A percentile compares a stretch with the other conserved stretches of the same genome.
phyloP scores from a whole-genome alignment of 2,329 filamentous ascomycete genomes.

The Iodosphaeria phyllophila region DNA sequence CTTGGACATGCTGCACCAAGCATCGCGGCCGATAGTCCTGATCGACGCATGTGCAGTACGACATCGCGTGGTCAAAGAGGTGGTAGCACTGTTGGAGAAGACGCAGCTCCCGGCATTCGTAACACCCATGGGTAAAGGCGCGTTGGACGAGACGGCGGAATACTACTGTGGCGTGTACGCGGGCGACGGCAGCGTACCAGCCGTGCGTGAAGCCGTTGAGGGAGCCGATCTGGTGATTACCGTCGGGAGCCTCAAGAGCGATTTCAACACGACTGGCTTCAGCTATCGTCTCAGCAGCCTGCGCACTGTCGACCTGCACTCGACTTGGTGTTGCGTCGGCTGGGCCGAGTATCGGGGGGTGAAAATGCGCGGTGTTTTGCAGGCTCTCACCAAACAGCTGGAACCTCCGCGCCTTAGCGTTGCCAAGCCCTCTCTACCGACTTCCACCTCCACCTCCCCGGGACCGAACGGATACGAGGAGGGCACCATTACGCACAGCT shows the following conservation, averaged over 20 bases:
- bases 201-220: constrained; percentile 46
- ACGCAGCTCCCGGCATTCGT: constrained; percentile 66
- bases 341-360: constrained; percentile 66
- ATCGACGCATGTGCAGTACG: constrained; percentile 72
- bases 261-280: constrained; percentile 73
- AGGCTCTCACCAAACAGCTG: constrained; percentile 43
- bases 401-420: constrained; percentile 38
- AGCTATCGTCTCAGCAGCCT: constrained; percentile 61
- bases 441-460: no score
- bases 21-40: constrained; percentile 59
- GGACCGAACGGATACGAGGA: constrained; percentile 18
- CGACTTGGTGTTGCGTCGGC: constrained; percentile 50
- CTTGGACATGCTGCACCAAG: constrained; percentile 50
- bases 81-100: constrained; percentile 53
- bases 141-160: constrained; percentile 56
- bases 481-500: constrained; percentile 44
- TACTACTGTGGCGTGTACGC: constrained; percentile 74
- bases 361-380: constrained; percentile 60
- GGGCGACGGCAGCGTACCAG: constrained; percentile 52
- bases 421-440: constrained; percentile 28
- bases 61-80: constrained; percentile 53
- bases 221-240: constrained; percentile 51
- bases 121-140: constrained; percentile 80
- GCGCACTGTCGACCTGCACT: constrained; percentile 67
- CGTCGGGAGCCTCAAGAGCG: constrained; percentile 48